Percentiles rank a stretch among this genome's conserved stretches.
phyloP scores from a whole-genome alignment of 176 grass and related monocot genomes.

The Eragrostis curvula region DNA sequence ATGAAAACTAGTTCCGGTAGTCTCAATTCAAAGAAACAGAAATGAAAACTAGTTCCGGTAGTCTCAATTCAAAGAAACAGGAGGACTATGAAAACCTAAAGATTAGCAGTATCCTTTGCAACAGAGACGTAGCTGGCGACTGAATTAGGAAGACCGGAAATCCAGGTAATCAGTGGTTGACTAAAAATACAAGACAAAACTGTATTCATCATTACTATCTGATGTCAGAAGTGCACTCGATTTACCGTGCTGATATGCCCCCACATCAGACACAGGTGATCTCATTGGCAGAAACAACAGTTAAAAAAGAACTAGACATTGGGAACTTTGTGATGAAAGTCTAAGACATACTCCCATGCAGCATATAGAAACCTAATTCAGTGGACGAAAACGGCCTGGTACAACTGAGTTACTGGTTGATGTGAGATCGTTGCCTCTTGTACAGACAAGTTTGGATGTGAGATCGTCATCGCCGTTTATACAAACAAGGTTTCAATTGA shows the following conservation, averaged over 20 bases:
- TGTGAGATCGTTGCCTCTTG: slow-evolving; percentile 51
- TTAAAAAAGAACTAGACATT: slow-evolving; percentile 30
- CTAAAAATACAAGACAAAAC: not conserved
- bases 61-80: no score
- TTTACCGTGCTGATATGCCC: slow-evolving; percentile 44
- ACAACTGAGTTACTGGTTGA: not conserved
- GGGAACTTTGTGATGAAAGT: not conserved
- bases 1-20: no score
- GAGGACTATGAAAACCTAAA: no score
- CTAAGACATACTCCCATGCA: not conserved
- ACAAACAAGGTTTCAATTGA: slow-evolving; percentile 85
- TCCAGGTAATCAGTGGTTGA: not conserved
- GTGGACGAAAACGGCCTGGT: not conserved
- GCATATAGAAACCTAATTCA: not conserved
- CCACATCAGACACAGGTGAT: slow-evolving; percentile 31
- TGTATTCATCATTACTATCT: slow-evolving; percentile 38
- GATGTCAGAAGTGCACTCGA: slow-evolving; percentile 47
- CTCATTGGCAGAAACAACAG: slow-evolving; percentile 35
- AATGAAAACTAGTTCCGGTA: no score
- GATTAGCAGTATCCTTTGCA: no score
- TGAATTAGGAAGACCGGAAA: not conserved
- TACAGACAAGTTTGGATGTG: slow-evolving; percentile 66
- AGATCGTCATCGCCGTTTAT: slow-evolving; percentile 65
- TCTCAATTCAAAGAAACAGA: no score
- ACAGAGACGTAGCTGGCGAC: not conserved